Evolutionary conservation across 2,329 filamentous ascomycete species (phyloP).

Genomic region (Arthrinium puccinioides): DNA sequence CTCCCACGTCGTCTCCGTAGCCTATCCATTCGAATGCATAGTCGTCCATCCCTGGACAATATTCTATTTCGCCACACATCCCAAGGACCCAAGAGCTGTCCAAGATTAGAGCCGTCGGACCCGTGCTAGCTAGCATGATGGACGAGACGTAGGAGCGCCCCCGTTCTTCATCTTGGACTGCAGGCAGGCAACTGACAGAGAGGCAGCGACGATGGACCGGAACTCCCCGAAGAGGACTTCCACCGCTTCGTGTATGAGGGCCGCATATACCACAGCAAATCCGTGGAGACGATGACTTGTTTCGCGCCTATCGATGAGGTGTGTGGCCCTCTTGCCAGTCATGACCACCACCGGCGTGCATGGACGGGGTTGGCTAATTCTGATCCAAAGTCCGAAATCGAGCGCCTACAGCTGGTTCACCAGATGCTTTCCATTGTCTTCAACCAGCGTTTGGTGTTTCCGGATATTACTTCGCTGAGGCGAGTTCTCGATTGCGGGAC

Average conservation of each 20-base stretch:
- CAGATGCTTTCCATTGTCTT: conserved; percentile 56
- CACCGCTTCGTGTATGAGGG: conserved; percentile 54
- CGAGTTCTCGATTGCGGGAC: conserved; percentile 67
- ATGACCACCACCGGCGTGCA: background rate
- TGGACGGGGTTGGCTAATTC: conserved; percentile 7
- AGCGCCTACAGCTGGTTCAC: conserved; percentile 58
- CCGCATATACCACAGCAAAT: conserved; percentile 60
- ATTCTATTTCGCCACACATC: too few species aligned
- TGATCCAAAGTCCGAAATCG: conserved; percentile 54
- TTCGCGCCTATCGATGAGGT: conserved; percentile 68
- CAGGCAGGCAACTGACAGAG: too few species aligned
- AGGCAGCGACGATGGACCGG: too few species aligned
- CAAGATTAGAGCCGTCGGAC: too few species aligned
- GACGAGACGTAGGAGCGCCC: too few species aligned
- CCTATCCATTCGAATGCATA: too few species aligned
- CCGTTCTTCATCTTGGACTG: too few species aligned
- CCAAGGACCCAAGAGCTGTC: too few species aligned
- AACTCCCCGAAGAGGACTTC: conserved; percentile 39
- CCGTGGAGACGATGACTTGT: conserved; percentile 57
- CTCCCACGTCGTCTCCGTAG: too few species aligned
- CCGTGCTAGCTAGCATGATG: too few species aligned
- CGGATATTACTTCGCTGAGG: conserved; percentile 49
- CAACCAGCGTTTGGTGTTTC: conserved; percentile 61
- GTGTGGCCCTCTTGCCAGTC: too few species aligned
- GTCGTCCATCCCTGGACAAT: too few species aligned